A percentile compares a stretch with the other conserved stretches of the same genome.
Conservation (phyloP, 2,329 filamentous ascomycete genomes). For the Aspergillus viridinutans region DNA sequence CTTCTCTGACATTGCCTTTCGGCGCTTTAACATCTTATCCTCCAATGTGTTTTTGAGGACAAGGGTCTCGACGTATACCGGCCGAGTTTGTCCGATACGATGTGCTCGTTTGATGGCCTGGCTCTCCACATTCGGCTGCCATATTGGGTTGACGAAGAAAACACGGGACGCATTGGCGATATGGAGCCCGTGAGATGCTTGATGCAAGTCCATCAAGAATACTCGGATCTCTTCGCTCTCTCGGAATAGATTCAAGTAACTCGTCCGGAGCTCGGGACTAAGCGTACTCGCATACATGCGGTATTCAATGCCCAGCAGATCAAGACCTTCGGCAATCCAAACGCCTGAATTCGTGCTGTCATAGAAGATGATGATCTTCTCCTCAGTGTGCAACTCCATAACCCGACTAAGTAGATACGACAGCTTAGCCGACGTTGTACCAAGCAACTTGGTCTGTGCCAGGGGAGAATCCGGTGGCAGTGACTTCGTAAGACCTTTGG, state of each 20-base stretch:
- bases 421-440: conserved; percentile 80
- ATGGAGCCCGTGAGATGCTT: conserved; percentile 84
- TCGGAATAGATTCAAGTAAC: conserved; percentile 78
- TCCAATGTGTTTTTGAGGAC: conserved; percentile 78
- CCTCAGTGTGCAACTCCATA: conserved; percentile 59
- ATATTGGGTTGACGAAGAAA: conserved; percentile 84
- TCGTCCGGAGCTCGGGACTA: conserved; percentile 59
- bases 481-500: conserved; percentile 22
- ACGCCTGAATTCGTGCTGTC: conserved; percentile 82
- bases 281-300: conserved; percentile 55
- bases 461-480: conserved; percentile 49
- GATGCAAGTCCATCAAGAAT: conserved; percentile 83
- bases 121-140: conserved; percentile 77
- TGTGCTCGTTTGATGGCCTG: conserved; percentile 90
- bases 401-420: conserved; percentile 78
- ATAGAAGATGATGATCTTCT: conserved; percentile 92
- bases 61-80: conserved; percentile 80
- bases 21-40: conserved; percentile 72
- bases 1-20: conserved; percentile 67
- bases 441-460: conserved; percentile 60
- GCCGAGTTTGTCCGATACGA: conserved; percentile 74
- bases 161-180: conserved; percentile 78
- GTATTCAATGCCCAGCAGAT: conserved; percentile 62
- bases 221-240: conserved; percentile 66
- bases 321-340: conserved; percentile 78